Conservation (phyloP, 805 yeast genomes). For the Candida easanensis region DNA sequence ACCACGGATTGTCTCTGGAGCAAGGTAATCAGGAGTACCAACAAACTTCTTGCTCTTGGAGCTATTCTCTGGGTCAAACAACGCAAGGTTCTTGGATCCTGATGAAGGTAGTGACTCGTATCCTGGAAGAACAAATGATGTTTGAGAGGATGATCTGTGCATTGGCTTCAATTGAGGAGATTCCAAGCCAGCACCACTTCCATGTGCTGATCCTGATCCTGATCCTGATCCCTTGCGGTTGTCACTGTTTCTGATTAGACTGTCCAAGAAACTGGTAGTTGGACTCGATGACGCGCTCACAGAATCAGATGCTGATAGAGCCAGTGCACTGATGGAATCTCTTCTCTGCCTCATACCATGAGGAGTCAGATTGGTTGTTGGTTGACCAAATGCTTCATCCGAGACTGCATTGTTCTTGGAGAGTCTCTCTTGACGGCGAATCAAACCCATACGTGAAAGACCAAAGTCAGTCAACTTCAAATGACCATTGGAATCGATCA, state of each 20-base stretch:
- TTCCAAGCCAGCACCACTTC: constrained; percentile 21
- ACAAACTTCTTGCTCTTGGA: constrained; percentile 66
- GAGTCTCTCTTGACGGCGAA: constrained; percentile 66
- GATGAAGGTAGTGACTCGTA: constrained; percentile 36
- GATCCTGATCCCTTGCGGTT: constrained; percentile 12
- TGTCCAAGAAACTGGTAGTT: constrained; percentile 29
- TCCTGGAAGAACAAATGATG: constrained; percentile 53
- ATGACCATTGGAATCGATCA: constrained; percentile 86
- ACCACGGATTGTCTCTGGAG: constrained; percentile 94
- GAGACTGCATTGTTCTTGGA: constrained; percentile 11
- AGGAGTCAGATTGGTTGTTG: constrained; percentile 12
- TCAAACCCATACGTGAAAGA: constrained; percentile 81
- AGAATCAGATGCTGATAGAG: constrained; percentile 17
- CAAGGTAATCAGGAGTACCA: constrained; percentile 97
- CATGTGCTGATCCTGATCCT: constrained; percentile 4
- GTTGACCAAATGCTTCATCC: constrained; percentile 24
- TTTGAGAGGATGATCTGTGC: constrained; percentile 50
- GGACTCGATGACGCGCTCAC: constrained; percentile 28
- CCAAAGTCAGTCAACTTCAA: constrained; percentile 95
- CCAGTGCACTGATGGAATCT: constrained; percentile 23
- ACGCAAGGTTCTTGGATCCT: constrained; percentile 44
- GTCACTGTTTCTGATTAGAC: constrained; percentile 19
- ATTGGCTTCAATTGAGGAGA: constrained; percentile 50
- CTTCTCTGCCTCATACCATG: constrained; percentile 13
- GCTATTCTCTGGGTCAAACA: constrained; percentile 69